Conservation (phyloP, 345 rosid genomes). For the Physaria fendleri region DNA sequence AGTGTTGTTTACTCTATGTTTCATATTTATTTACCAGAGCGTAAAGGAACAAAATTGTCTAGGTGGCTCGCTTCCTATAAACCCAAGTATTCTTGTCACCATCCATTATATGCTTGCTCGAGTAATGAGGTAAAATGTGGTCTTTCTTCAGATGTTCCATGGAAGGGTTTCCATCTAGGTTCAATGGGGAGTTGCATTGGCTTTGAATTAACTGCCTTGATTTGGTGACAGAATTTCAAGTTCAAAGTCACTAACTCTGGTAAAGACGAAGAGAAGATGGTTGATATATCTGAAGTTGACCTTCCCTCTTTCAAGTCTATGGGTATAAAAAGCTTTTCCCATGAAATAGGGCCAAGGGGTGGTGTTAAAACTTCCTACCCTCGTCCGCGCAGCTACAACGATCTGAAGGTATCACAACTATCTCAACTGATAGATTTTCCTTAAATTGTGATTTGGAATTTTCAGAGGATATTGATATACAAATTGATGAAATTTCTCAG, state of each 20-base stretch:
- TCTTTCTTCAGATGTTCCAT: neutral
- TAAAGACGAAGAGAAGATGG: slow-evolving; percentile 29
- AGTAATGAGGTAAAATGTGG: slow-evolving; percentile 39
- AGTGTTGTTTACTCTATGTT: no score
- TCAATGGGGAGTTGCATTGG: neutral
- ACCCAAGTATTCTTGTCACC: slow-evolving; percentile 33
- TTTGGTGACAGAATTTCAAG: slow-evolving; percentile 35
- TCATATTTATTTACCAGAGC: no score
- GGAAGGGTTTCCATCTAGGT: neutral
- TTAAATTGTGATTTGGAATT: neutral
- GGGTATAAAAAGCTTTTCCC: slow-evolving; percentile 65
- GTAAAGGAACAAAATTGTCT: slow-evolving; percentile 50
- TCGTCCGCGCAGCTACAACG: slow-evolving; percentile 64
- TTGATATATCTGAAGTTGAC: slow-evolving; percentile 28
- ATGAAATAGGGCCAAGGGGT: slow-evolving; percentile 68
- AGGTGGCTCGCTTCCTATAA: slow-evolving; percentile 59
- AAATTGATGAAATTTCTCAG: neutral
- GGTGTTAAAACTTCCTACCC: slow-evolving; percentile 45
- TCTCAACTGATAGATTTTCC: neutral
- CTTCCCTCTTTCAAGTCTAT: slow-evolving; percentile 34
- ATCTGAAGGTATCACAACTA: slow-evolving; percentile 43
- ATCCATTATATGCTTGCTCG: slow-evolving; percentile 25
- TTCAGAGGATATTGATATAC: neutral
- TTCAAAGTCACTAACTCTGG: slow-evolving; percentile 29
- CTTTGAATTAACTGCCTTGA: neutral